phyloP scores from a whole-genome alignment of 2,329 filamentous ascomycete species.

The Scytalidium sp. region DNA sequence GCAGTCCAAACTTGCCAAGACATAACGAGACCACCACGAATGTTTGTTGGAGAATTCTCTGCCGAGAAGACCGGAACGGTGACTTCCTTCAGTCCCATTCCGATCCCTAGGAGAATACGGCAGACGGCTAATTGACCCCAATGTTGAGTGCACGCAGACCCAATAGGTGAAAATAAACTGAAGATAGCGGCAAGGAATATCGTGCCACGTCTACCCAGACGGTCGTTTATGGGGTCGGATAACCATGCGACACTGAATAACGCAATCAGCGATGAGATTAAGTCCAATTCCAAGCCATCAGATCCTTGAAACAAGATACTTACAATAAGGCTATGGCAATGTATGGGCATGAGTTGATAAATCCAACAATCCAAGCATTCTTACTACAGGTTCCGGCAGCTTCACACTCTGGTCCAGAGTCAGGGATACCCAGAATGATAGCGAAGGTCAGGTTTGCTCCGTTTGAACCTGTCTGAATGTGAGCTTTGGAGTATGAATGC shows the following conservation, averaged over 20 bases:
- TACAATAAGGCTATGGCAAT: conserved; percentile 41
- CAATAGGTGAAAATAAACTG: conserved; percentile 74
- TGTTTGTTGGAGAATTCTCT: conserved; percentile 48
- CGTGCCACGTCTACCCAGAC: conserved; percentile 62
- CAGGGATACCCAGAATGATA: conserved; percentile 32
- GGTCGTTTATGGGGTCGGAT: conserved; percentile 60
- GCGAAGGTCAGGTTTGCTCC: conserved; percentile 39
- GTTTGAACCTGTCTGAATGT: conserved; percentile 37
- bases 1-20: conserved; percentile 74
- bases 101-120: conserved; percentile 55
- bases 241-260: conserved; percentile 59
- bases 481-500: conserved; percentile 21
- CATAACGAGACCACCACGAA: conserved; percentile 70
- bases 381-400: conserved; percentile 4
- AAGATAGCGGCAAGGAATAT: conserved; percentile 76
- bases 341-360: conserved; percentile 54
- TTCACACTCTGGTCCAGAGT: conserved; percentile 15
- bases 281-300: conserved; percentile 41
- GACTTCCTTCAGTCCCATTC: conserved; percentile 55
- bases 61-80: conserved; percentile 49
- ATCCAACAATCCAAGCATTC: conserved; percentile 50
- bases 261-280: conserved; percentile 40
- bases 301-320: conserved; percentile 41
- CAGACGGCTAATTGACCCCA: conserved; percentile 55
- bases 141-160: conserved; percentile 52